Evolutionary conservation across 73 alveolate genomes (phyloP).

Genomic region (Symbiodinium natans): DNA sequence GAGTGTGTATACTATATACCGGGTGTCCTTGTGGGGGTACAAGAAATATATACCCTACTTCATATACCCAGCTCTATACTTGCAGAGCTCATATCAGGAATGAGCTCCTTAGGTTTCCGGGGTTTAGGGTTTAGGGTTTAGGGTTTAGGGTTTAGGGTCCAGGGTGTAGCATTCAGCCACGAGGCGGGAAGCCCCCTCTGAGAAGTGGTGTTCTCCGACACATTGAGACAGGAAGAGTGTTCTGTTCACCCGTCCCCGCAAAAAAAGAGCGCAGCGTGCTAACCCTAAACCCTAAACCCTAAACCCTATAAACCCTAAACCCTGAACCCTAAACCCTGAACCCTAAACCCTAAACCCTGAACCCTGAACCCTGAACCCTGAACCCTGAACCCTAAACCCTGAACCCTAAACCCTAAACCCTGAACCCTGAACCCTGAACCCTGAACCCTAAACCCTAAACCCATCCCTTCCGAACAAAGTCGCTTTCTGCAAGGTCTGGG

Average conservation of each 20-base stretch:
- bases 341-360: background rate
- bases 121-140: slow-evolving; percentile 8
- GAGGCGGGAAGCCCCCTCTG: too few species aligned
- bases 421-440: background rate
- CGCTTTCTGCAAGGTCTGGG: background rate
- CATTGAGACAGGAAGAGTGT: too few species aligned
- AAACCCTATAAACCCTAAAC: background rate
- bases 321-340: background rate
- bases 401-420: background rate
- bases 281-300: background rate
- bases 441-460: background rate
- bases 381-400: background rate
- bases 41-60: too few species aligned
- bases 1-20: too few species aligned
- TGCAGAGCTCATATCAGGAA: too few species aligned
- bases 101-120: too few species aligned
- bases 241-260: too few species aligned
- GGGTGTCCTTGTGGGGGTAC: too few species aligned
- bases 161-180: too few species aligned
- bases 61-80: too few species aligned
- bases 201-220: too few species aligned
- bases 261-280: background rate
- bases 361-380: background rate
- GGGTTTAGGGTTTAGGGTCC: background rate
- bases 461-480: too few species aligned